Percentiles rank a stretch among this genome's conserved stretches.
phyloP scores from a whole-genome alignment of 1,139 yeast species.

The Pichia sp. region DNA sequence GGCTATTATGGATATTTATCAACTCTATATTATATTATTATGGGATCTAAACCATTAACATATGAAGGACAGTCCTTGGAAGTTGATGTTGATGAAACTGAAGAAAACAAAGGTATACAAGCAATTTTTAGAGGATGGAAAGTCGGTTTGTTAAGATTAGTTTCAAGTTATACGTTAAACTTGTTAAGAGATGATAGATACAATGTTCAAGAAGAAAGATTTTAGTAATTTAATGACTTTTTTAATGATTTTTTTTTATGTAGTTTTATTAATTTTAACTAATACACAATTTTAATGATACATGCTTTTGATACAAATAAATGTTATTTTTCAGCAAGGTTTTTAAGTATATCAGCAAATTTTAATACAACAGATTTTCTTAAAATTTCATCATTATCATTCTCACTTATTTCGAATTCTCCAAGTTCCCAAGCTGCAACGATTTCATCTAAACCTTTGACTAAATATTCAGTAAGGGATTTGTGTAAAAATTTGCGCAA shows the following conservation, averaged over 20 bases:
- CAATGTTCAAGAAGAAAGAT: conserved; percentile 38
- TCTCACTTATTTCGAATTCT: conserved; percentile 5
- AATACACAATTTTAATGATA: not conserved
- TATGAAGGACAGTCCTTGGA: conserved; percentile 24
- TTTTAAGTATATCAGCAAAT: conserved; percentile 66
- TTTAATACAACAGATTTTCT: conserved; percentile 52
- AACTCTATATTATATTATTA: conserved; percentile 42
- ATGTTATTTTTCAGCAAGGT: conserved; percentile 33
- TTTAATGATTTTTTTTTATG: not conserved
- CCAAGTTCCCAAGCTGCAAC: conserved; percentile 20
- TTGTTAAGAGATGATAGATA: conserved; percentile 50
- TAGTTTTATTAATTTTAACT: not conserved
- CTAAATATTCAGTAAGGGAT: conserved; percentile 58
- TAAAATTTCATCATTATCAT: conserved; percentile 47
- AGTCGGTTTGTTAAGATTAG: conserved; percentile 68
- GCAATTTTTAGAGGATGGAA: conserved; percentile 88
- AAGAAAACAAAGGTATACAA: conserved; percentile 37
- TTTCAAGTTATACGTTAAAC: conserved; percentile 81
- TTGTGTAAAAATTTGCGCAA: conserved; percentile 72
- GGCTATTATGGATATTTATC: conserved; percentile 48
- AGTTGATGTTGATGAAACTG: conserved; percentile 26
- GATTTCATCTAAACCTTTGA: conserved; percentile 63
- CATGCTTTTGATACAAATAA: not conserved
- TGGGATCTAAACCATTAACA: conserved; percentile 32
- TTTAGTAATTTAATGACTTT: conserved; percentile 16